Conservation (phyloP, 148 eudicot species). For the Arbutus unedo region DNA sequence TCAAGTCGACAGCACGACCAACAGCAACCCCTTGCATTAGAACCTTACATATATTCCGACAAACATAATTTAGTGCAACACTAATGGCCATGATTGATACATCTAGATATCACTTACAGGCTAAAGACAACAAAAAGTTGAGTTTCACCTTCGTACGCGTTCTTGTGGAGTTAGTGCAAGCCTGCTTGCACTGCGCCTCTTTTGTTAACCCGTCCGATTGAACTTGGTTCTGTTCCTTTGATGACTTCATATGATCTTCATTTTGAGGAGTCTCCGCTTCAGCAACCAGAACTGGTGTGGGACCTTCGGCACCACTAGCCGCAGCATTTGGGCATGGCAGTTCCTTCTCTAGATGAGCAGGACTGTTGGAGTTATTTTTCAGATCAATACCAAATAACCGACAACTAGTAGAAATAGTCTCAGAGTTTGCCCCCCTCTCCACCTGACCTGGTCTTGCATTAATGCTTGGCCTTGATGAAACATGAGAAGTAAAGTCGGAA, state of each 20-base stretch:
- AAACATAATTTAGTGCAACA: not conserved
- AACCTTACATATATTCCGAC: conserved; percentile 39
- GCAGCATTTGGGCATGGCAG: conserved; percentile 3
- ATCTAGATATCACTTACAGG: not conserved
- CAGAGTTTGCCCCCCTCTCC: conserved; percentile 35
- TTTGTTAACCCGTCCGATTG: conserved; percentile 23
- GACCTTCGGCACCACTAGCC: conserved; percentile 14
- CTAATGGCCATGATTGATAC: not conserved
- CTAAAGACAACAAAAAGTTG: not conserved
- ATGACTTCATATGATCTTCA: conserved; percentile 26
- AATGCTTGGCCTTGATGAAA: conserved; percentile 29
- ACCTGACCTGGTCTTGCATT: conserved; percentile 24
- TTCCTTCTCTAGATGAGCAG: conserved; percentile 22
- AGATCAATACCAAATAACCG: conserved; percentile 83
- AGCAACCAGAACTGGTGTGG: conserved; percentile 10
- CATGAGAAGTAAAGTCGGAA: conserved; percentile 25
- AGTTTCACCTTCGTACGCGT: conserved; percentile 70
- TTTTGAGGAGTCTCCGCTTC: conserved; percentile 26
- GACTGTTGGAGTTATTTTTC: conserved; percentile 21
- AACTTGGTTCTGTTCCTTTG: conserved; percentile 34
- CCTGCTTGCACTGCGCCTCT: conserved; percentile 38
- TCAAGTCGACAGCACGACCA: conserved; percentile 89
- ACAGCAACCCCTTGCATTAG: conserved; percentile 97
- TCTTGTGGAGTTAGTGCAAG: conserved; percentile 42
- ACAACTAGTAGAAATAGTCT: conserved; percentile 36